Conservation (phyloP, 371 early-diverging fungal species). For the Zopfochytrium polystomum region DNA sequence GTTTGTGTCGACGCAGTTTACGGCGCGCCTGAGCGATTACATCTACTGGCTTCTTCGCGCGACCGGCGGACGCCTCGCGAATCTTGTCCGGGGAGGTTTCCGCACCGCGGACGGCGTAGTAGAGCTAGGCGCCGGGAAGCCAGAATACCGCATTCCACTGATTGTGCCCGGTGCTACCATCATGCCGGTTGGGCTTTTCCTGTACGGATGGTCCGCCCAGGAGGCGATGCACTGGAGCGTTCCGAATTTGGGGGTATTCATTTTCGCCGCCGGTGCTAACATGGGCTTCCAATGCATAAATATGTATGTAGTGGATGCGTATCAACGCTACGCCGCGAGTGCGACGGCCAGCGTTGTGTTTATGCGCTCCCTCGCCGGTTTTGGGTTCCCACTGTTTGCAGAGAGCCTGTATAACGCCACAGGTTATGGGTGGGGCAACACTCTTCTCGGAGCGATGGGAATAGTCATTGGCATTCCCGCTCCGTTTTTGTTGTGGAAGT, state of each 20-base stretch:
- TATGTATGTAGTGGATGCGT: slow-evolving; percentile 14
- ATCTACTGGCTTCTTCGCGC: too few species aligned
- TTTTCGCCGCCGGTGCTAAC: slow-evolving; percentile 4
- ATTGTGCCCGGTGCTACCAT: slow-evolving; percentile 8
- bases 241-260: slow-evolving; percentile 13
- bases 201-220: slow-evolving; percentile 21
- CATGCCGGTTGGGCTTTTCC: slow-evolving; percentile 7
- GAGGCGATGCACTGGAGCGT: slow-evolving; percentile 14
- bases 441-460: slow-evolving; percentile 10
- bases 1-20: slow-evolving; percentile 11
- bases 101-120: too few species aligned
- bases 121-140: slow-evolving; percentile 4
- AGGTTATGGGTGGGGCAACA: slow-evolving; percentile 22
- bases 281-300: slow-evolving; percentile 10
- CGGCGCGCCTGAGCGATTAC: too few species aligned
- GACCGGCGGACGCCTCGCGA: too few species aligned
- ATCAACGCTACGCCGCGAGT: slow-evolving; percentile 10
- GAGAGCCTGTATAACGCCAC: slow-evolving; percentile 3
- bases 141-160: slow-evolving; percentile 17
- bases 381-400: slow-evolving; percentile 24
- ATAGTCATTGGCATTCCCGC: slow-evolving; percentile 12
- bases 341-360: slow-evolving; percentile 7
- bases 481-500: slow-evolving; percentile 17
- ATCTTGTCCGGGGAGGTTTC: too few species aligned
- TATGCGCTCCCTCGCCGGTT: slow-evolving; percentile 13